Percentiles rank a stretch among this genome's conserved stretches.
Conservation (phyloP, 108 stramenopile genomes). For the Poteriospumella lacustris region DNA sequence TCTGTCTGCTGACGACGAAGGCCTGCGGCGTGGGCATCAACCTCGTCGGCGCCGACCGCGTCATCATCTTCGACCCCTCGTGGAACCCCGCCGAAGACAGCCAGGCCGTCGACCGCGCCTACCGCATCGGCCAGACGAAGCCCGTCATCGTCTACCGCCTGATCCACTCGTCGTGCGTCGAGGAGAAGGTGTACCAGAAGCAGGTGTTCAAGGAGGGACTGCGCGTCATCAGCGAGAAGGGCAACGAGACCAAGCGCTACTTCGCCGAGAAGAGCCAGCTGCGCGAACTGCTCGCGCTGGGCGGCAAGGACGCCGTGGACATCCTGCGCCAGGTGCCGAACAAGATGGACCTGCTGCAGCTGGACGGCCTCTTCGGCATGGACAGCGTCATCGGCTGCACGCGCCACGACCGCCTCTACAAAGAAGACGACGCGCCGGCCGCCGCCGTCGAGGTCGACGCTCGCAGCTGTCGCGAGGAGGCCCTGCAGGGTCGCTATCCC, state of each 20-base stretch:
- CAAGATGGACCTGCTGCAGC: too few species aligned
- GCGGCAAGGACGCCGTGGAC: neutral
- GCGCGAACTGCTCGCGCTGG: neutral
- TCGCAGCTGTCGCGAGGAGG: too few species aligned
- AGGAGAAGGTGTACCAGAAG: conserved; percentile 23
- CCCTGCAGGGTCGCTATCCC: too few species aligned
- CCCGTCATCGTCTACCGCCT: conserved; percentile 17
- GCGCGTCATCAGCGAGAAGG: neutral
- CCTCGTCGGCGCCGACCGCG: conserved; percentile 18
- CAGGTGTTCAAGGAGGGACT: conserved; percentile 26
- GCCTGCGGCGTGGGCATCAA: conserved; percentile 14
- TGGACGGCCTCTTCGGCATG: too few species aligned
- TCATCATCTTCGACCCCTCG: conserved; percentile 24
- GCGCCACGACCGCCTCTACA: too few species aligned
- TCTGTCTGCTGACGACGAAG: conserved; percentile 28
- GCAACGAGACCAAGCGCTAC: neutral
- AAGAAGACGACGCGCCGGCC: too few species aligned
- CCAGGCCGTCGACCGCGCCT: conserved; percentile 28
- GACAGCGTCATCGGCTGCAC: too few species aligned
- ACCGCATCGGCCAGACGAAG: conserved; percentile 16
- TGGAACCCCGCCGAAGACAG: conserved; percentile 29
- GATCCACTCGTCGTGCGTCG: neutral
- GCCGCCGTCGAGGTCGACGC: too few species aligned
- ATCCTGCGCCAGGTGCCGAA: too few species aligned
- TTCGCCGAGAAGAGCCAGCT: conserved; percentile 1